phyloP scores from a whole-genome alignment of 139 green algal species.

The Closterium sp. region DNA sequence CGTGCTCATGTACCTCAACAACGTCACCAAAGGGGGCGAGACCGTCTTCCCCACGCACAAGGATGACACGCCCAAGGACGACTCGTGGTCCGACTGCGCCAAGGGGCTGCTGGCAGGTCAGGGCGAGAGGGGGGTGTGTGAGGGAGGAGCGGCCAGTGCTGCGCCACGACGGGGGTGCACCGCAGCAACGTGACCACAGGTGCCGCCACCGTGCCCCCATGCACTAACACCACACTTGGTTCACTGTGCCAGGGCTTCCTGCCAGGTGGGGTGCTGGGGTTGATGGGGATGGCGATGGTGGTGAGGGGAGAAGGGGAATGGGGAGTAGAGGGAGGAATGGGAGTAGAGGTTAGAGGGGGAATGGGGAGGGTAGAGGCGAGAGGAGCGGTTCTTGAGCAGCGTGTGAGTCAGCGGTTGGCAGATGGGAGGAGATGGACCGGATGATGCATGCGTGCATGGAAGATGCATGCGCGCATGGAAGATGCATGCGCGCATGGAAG shows the following conservation, averaged over 20 bases:
- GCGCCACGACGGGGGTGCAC: conserved; percentile 83
- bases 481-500: too few relatives aligned
- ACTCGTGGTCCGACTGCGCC: conserved; percentile 21
- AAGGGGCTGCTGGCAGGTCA: neutral
- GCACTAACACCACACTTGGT: too few relatives aligned
- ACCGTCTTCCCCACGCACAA: conserved; percentile 48
- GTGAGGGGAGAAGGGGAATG: too few relatives aligned
- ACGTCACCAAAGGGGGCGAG: conserved; percentile 56
- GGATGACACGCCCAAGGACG: conserved; percentile 7
- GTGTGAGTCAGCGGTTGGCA: too few relatives aligned
- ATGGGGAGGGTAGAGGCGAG: too few relatives aligned
- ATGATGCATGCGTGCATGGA: too few relatives aligned
- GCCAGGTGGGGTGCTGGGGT: neutral
- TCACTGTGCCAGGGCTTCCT: neutral
- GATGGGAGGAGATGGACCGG: too few relatives aligned
- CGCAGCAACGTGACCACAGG: conserved; percentile 55
- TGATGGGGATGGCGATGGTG: neutral
- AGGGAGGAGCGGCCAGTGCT: conserved; percentile 68
- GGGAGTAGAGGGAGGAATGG: too few relatives aligned
- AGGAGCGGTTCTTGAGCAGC: too few relatives aligned
- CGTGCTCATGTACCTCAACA: conserved; percentile 78
- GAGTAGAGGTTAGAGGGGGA: too few relatives aligned
- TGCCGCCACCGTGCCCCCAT: conserved; percentile 55
- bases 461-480: too few relatives aligned
- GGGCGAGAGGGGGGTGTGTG: neutral